Evolutionary conservation across 2,329 filamentous ascomycete species (phyloP).

Genomic region (Sarocladium oryzae): DNA sequence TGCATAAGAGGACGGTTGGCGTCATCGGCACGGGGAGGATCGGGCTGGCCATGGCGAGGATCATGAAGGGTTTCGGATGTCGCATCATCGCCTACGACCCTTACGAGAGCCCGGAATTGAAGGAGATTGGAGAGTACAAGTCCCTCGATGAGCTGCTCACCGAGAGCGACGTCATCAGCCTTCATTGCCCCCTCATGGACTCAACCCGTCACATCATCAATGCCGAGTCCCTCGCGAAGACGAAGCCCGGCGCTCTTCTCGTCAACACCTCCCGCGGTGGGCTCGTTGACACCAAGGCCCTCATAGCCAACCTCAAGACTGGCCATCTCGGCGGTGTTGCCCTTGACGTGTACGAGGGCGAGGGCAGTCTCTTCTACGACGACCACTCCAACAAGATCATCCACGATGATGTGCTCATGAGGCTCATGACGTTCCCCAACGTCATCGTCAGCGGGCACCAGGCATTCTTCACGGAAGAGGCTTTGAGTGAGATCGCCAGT

Average conservation of each 20-base stretch:
- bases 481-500: conserved; percentile 55
- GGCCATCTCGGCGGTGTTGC: conserved; percentile 55
- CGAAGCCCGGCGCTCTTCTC: conserved; percentile 55
- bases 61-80: conserved; percentile 61
- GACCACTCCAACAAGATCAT: conserved; percentile 60
- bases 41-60: conserved; percentile 53
- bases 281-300: conserved; percentile 52
- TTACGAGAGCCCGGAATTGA: conserved; percentile 42
- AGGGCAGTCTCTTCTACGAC: conserved; percentile 57
- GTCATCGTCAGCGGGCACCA: conserved; percentile 62
- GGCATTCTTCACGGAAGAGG: conserved; percentile 63
- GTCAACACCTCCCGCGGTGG: conserved; percentile 65
- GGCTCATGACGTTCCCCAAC: conserved; percentile 62
- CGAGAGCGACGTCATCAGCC: conserved; percentile 53
- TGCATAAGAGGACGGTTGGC: conserved; percentile 60
- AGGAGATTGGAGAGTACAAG: conserved; percentile 41
- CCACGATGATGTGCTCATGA: conserved; percentile 59
- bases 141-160: conserved; percentile 48
- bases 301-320: conserved; percentile 55
- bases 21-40: conserved; percentile 61
- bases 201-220: conserved; percentile 57
- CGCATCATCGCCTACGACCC: conserved; percentile 55
- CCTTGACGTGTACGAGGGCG: conserved; percentile 63
- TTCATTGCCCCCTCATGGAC: conserved; percentile 60
- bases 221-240: conserved; percentile 40